Evolutionary conservation across 2,329 filamentous ascomycete genomes (phyloP), one percentile per base, ranked within the genome.

Genomic region (Penicillium sp.): DNA sequence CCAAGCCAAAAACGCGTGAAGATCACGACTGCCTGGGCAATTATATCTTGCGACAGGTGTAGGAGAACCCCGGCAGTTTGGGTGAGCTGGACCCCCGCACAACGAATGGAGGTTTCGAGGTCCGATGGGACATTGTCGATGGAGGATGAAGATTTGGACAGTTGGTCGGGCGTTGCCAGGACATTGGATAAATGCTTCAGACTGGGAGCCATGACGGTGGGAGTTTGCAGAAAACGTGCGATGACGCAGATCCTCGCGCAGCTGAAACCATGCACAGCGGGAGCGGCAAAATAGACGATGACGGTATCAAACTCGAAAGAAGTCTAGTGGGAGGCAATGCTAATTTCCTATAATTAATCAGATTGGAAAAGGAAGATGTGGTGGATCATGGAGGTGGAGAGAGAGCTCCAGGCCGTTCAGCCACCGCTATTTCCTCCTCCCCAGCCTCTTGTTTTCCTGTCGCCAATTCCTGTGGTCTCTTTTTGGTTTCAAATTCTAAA

Each of bases 21-120:
- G 0, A 94, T 77, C 41, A 97, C 86, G 69, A 93, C 90, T 3
- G 93, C 91, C 69, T 92, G 90, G 5, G 92, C 90, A 40, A 94
- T 90, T 40, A 91, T 86, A 65, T 92, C 90, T 72, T 96, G 92
- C 7, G 91, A 90, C 40, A 97, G 81, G 48, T 90, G 86, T 3
- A 99, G 82, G 19, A 97, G 84, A 50, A 95, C 82, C 1, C 79
- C 79, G 10, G 79, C 79, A 3, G 78, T 71, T 60, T 80, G 78
- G 1, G 78, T 81, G 27, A 81, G 72, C 56, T 75, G 72, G 6
- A 71, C 72, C 15, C 76, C 76, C 3, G 78, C 76, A 62, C 76
- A 80, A 41, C 77, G 75, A 57, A 79, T 70, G 2, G 78, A 79
- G 7, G 69, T 67, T 60, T 78, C 76, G 27, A 80, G 67, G 21